Evolutionary conservation across 208 protist genomes (phyloP).

Genomic region (Acanthamoeba lenticulata): DNA sequence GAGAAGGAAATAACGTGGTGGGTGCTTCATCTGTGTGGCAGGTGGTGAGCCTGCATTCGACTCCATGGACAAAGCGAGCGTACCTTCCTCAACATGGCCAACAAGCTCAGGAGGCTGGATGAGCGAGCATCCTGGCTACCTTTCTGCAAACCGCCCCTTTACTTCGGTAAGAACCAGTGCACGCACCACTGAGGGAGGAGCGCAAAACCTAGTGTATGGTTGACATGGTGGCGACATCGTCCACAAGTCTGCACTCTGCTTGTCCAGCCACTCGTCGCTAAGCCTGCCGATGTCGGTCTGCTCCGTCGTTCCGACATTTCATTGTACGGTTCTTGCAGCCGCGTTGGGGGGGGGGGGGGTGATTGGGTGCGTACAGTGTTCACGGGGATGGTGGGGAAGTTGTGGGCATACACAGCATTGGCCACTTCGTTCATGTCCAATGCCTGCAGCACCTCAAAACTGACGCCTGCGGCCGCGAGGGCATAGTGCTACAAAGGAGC

Average conservation of each 20-base stretch:
- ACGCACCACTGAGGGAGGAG: not conserved
- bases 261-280: not conserved
- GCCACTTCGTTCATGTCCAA: conserved; percentile 56
- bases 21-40: not conserved
- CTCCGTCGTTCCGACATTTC: not conserved
- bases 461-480: not conserved
- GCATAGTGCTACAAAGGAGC: conserved; percentile 13
- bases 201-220: not conserved
- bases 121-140: not conserved
- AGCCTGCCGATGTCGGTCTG: not conserved
- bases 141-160: not conserved
- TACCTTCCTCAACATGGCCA: not conserved
- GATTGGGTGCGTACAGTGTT: not conserved
- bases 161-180: not conserved
- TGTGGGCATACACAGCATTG: not conserved
- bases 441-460: not conserved
- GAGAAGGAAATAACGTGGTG: not conserved
- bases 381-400: not conserved
- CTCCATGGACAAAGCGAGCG: not conserved
- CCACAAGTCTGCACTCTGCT: not conserved
- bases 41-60: not conserved
- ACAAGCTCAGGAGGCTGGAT: not conserved
- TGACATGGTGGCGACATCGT: conserved; percentile 32
- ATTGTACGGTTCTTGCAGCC: not conserved
- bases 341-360: not conserved